These are phyloP conservation scores for Alternaria arbusti DNA, from an alignment of 2,329 filamentous ascomycete species.

Conservation along the genomic window DNA sequence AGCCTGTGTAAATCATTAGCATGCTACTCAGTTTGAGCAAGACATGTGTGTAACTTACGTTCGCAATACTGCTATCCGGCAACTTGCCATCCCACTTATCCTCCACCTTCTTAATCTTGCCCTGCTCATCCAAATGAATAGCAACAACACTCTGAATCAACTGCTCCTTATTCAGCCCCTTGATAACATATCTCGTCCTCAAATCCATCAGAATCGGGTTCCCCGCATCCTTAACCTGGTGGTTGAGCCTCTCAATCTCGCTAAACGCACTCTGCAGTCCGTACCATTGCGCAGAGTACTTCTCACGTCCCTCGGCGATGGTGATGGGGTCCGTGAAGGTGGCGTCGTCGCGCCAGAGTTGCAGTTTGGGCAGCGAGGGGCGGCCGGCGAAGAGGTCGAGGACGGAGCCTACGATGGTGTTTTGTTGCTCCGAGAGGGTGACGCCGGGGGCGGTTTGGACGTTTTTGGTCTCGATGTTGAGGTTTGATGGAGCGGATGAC, in stretches of 20 bases:
- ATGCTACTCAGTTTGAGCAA: background rate
- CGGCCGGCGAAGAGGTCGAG: conserved; percentile 68
- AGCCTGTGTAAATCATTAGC: conserved; percentile 51
- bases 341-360: conserved; percentile 65
- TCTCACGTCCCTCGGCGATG: conserved; percentile 61
- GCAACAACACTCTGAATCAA: conserved; percentile 57
- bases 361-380: conserved; percentile 64
- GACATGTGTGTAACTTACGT: conserved; percentile 53
- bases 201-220: conserved; percentile 67
- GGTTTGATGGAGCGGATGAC: conserved; percentile 32
- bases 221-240: conserved; percentile 61
- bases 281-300: conserved; percentile 63
- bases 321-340: conserved; percentile 67
- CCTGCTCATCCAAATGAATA: conserved; percentile 52
- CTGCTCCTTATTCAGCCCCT: conserved; percentile 60
- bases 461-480: conserved; percentile 62
- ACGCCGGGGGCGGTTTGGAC: conserved; percentile 61
- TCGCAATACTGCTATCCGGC: conserved; percentile 57
- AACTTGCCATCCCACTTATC: conserved; percentile 63
- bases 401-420: conserved; percentile 63
- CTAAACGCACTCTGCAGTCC: conserved; percentile 65
- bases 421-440: conserved; percentile 57
- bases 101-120: conserved; percentile 60
- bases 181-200: conserved; percentile 61
- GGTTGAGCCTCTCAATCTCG: conserved; percentile 62